Percentiles rank a stretch among this genome's conserved stretches.
Conservation (phyloP, 352 stramenopile genomes). For the Globisporangium yorkense region DNA sequence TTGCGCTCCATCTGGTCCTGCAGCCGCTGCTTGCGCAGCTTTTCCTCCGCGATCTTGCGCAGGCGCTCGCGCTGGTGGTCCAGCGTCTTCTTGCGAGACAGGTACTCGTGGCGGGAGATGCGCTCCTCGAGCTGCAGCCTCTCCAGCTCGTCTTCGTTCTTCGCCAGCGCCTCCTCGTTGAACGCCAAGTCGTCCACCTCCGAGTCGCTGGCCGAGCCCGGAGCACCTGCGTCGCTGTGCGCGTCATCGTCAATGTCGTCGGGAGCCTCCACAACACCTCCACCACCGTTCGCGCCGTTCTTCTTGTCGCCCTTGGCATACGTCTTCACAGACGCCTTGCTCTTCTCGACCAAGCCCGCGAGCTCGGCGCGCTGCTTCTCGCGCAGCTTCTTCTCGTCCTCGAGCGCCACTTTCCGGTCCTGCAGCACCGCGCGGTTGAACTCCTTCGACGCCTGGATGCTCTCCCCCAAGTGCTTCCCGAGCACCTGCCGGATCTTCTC, state of each 20-base stretch:
- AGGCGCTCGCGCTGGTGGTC: conserved; percentile 62
- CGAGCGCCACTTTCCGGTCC: conserved; percentile 54
- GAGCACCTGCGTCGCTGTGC: conserved; percentile 21
- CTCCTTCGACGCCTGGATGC: conserved; percentile 58
- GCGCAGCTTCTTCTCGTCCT: conserved; percentile 78
- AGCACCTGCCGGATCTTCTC: conserved; percentile 63
- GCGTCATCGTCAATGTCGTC: conserved; percentile 32
- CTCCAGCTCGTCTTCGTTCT: conserved; percentile 76
- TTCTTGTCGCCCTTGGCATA: conserved; percentile 65
- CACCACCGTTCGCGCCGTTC: conserved; percentile 8
- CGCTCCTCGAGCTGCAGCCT: conserved; percentile 46
- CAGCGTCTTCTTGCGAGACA: conserved; percentile 66
- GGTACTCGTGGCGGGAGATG: conserved; percentile 79
- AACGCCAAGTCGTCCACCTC: conserved; percentile 57
- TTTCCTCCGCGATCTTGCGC: conserved; percentile 44
- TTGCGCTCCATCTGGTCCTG: conserved; percentile 68
- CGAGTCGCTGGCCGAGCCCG: conserved; percentile 39
- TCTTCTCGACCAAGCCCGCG: conserved; percentile 34
- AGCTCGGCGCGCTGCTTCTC: conserved; percentile 72
- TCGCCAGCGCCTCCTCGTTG: conserved; percentile 50
- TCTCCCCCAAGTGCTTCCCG: conserved; percentile 48
- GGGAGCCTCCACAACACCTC: neutral
- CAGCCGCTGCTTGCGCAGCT: conserved; percentile 56
- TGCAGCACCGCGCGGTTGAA: conserved; percentile 63
- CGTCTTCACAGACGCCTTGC: conserved; percentile 52